A percentile compares a stretch with the other conserved stretches of the same genome.
Evolutionary conservation across 805 yeast species (phyloP).

Genomic region (Candida hungchunana): DNA sequence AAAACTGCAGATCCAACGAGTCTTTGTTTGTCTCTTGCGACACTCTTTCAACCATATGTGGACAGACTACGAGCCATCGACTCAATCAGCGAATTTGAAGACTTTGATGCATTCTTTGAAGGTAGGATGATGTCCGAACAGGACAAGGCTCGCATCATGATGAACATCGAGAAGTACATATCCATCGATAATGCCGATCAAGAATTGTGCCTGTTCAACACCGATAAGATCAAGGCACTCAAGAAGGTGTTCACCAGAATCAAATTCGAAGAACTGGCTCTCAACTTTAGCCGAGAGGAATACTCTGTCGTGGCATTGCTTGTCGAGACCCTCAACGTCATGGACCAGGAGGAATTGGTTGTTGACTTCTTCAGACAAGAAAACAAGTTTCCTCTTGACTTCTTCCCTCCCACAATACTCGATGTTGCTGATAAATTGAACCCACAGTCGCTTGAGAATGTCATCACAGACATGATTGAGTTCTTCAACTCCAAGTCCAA

Average conservation of each 20-base stretch:
- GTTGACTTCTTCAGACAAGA: slow-evolving; percentile 38
- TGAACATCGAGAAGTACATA: slow-evolving; percentile 16
- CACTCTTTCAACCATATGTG: slow-evolving; percentile 12
- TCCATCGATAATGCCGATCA: slow-evolving; percentile 23
- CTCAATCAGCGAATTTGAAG: slow-evolving; percentile 5
- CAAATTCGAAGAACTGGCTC: slow-evolving; percentile 21
- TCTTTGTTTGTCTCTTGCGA: slow-evolving; percentile 10
- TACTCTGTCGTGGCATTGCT: slow-evolving; percentile 21
- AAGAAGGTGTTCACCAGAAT: slow-evolving; percentile 14
- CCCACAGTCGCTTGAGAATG: slow-evolving; percentile 20
- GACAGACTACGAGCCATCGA: slow-evolving; percentile 8
- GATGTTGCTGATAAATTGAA: slow-evolving; percentile 23
- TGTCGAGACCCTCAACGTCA: slow-evolving; percentile 24
- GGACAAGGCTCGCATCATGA: slow-evolving; percentile 23
- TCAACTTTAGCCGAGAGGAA: slow-evolving; percentile 17
- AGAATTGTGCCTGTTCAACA: slow-evolving; percentile 5
- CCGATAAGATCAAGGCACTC: slow-evolving; percentile 12
- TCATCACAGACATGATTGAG: slow-evolving; percentile 25
- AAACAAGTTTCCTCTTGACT: slow-evolving; percentile 30
- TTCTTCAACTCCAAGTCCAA: slow-evolving; percentile 34
- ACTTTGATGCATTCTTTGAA: slow-evolving; percentile 17
- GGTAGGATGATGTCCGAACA: slow-evolving; percentile 18
- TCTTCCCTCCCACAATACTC: slow-evolving; percentile 27
- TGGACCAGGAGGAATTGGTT: slow-evolving; percentile 34
- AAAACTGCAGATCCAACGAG: slow-evolving; percentile 22